Conservation (phyloP, 2,329 filamentous ascomycete genomes). For the Cytospora piceae region DNA sequence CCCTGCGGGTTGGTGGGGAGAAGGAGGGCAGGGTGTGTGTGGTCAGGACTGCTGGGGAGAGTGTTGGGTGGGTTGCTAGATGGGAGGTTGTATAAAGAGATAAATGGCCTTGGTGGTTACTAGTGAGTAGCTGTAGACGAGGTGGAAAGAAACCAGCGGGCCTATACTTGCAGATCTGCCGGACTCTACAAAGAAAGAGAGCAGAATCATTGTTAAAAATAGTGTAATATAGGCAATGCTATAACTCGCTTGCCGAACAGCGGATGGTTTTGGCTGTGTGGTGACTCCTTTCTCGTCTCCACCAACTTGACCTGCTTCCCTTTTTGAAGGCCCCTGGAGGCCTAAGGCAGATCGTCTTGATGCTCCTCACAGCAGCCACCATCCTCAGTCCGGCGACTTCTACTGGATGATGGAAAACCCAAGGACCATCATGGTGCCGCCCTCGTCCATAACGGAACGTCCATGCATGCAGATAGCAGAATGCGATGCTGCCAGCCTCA, state of each 20-base stretch:
- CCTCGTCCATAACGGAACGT: neutral
- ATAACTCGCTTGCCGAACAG: neutral
- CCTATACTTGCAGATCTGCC: neutral
- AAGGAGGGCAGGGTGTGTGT: conserved; percentile 69
- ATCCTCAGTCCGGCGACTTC: neutral
- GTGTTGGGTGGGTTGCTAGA: conserved; percentile 73
- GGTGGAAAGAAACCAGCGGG: neutral
- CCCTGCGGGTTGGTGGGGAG: conserved; percentile 37
- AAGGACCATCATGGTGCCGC: neutral
- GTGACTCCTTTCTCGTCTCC: neutral
- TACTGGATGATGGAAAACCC: neutral
- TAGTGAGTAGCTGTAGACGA: neutral
- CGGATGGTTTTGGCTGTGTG: neutral
- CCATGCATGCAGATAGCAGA: too few species aligned
- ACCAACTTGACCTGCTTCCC: neutral
- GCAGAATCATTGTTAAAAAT: neutral
- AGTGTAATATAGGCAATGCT: neutral
- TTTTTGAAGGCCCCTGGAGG: neutral
- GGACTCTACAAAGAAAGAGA: neutral
- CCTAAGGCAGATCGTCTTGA: too few species aligned
- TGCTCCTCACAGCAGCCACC: neutral
- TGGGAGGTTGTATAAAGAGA: conserved; percentile 68
- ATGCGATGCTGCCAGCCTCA: neutral
- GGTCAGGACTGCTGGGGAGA: conserved; percentile 79
- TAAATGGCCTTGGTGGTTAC: neutral